Evolutionary conservation across 441 rosid species (phyloP), one percentile per base, ranked within the genome.

Genomic region (Pelargonium fulgidum): DNA sequence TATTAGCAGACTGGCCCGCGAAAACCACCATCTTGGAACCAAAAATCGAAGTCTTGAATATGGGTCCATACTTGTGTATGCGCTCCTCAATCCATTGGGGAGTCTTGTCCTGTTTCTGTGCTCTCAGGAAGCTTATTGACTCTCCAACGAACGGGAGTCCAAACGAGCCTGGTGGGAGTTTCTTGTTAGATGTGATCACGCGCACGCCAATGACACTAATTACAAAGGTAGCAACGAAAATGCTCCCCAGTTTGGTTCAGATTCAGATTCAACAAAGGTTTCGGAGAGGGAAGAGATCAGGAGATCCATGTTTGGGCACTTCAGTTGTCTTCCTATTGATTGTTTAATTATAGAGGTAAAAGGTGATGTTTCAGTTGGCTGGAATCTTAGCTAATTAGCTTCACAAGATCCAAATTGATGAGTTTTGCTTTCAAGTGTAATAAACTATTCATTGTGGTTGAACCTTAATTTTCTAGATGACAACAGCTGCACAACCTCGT

Each of bases 1-100:
- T 47, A 39, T 75, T 73, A 16, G 73, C 72, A 36, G 72, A 72
- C 16, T 74, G 75, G 41, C 73, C 79, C 0, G 75, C 67, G 62
- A 81, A 4, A 7, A 81, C 72, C 20, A 75, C 76, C 0, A 61
- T 52, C 13, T 68, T 68, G 0, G 80, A 69, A 6, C 80, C 80
- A 59, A 76, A 16, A n/a, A 76, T 29, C 26, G 80, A 76, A 13
- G 81, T 75, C 72, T 75, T 80, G 71, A 80, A 80, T 2, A 74
- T 13, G 0, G 75, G 71, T 20, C 83, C 81, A 13, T 69, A 67
- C 72, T 73, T 62, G 16, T 39, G 4, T 1, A 72, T 14, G 0
- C 65, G 72, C 14, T 69, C 62, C 45, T 29, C 54, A 4, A 72
- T 45, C 81, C 82, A 66, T 24, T 72, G 58, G 3, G 11, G n/a